Base-by-base conservation (phyloP, 1,284 basidiomycete species). In the Porogramme epimiltina region DNA sequence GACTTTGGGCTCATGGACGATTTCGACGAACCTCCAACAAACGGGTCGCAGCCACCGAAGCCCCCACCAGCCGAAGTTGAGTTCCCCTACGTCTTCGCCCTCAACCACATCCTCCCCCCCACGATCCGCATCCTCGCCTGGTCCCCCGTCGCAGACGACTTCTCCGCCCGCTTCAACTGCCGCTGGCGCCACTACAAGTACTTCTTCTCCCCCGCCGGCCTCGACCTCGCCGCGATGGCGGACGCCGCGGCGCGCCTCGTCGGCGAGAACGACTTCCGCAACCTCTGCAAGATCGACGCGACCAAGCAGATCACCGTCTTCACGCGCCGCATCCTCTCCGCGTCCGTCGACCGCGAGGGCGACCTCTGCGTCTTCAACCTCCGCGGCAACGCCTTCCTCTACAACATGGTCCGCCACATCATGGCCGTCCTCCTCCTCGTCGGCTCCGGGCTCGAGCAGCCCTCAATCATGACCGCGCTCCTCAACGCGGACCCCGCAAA, bases 351-450 rank as follows among this genome's bases (percentile, higher is more conserved):
- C 13, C 72, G 69, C 9, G 58, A 59, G 23, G 59, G 71, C 11
- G 68, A 70, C 1, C 69, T 89, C 62, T 85, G 86, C 62, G 91
- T 95, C 23, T 80, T 98, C 61, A 91, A 98, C 68, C 83, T 98
- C 33, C 75, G 89, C 37, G 95, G 95, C 1, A 89, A 81, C 0
- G 95, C 95, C 0, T 98, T 98, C 68, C 75, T 99, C 38, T 99
- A 97, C 72, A 94, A 99, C 71, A 96, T 98, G 76, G 97, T 99
- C 11, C 82, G 96, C 38, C 93, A 98, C 68, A 98, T 98, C 70
- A 91, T 98, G 82, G 91, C 93, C 2, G 71, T 97, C 42, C 78
- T 99, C 15, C 92, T 99, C 70, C 83, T 98, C 47, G 82, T 98
- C 45, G 96, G 96, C 4, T 72, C 89, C 0, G 81, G 88, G 0